phyloP scores from a whole-genome alignment of 441 rosid species.

The Gossypium davidsonii region DNA sequence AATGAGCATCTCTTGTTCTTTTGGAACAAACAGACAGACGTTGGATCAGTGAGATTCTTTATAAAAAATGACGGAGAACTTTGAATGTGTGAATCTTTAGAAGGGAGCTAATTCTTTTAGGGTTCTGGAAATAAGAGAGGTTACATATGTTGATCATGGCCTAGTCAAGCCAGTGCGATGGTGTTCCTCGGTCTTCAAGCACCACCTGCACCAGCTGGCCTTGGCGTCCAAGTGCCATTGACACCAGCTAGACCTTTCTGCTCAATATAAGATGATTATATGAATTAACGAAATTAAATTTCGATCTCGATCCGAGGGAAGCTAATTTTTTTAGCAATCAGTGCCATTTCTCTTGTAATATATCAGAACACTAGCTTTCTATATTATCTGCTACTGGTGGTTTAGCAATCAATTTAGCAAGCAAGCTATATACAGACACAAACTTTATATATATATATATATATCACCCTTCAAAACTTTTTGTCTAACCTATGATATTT shows the following conservation, averaged over 20 bases:
- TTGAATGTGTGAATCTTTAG: too few relatives aligned
- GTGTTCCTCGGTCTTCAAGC: background rate
- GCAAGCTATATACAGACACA: conserved; percentile 11
- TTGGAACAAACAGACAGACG: background rate
- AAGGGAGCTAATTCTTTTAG: too few relatives aligned
- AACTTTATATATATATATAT: too few relatives aligned
- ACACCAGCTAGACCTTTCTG: background rate
- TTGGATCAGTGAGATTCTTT: background rate
- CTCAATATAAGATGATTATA: background rate
- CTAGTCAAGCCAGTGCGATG: background rate
- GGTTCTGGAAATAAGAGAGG: too few relatives aligned
- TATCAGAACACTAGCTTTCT: background rate
- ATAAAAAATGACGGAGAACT: too few relatives aligned
- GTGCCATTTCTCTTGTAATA: background rate
- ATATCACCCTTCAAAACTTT: background rate
- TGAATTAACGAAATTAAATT: background rate
- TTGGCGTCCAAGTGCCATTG: background rate
- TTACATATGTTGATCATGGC: too few relatives aligned
- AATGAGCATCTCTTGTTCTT: background rate
- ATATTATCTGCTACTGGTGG: background rate
- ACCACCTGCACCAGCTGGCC: background rate
- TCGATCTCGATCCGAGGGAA: background rate
- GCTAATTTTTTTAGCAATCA: background rate
- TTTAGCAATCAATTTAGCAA: conserved; percentile 3
- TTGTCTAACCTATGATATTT: conserved; percentile 8